Evolutionary conservation across 495 filamentous ascomycete genomes (phyloP).

Genomic region (Penicillium argentinense): DNA sequence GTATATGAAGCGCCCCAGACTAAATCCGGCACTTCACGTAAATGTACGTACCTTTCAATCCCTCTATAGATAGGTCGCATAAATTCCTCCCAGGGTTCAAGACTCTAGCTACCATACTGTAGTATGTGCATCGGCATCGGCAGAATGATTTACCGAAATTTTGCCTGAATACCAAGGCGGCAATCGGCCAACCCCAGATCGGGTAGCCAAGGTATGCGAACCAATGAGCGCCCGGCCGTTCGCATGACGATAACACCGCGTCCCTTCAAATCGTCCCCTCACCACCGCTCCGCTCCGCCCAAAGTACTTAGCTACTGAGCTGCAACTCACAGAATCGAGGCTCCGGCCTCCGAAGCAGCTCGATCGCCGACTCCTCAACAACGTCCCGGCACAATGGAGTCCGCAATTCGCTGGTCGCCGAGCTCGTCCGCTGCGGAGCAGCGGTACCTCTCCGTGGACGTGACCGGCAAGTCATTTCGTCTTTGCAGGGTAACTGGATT

Average conservation of each 20-base stretch:
- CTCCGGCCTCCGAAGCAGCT: slow-evolving; percentile 11
- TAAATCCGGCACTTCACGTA: too few species aligned
- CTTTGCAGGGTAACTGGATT: slow-evolving; percentile 71
- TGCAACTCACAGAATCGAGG: slow-evolving; percentile 4
- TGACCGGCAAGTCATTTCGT: slow-evolving; percentile 74
- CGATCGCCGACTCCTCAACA: background rate
- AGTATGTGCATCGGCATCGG: background rate
- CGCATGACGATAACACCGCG: slow-evolving; percentile 23
- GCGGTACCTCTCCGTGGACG: slow-evolving; percentile 82
- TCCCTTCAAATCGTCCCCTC: slow-evolving; percentile 15
- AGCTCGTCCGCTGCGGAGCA: slow-evolving; percentile 63
- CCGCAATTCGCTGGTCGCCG: slow-evolving; percentile 85
- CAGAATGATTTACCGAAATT: background rate
- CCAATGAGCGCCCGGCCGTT: slow-evolving; percentile 26
- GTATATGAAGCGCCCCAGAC: too few species aligned
- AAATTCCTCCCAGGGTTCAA: too few species aligned
- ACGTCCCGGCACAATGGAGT: slow-evolving; percentile 51
- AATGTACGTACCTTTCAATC: too few species aligned
- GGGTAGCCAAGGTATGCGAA: too few species aligned
- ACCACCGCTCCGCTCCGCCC: background rate
- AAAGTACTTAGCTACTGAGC: slow-evolving; percentile 5
- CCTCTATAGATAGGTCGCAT: too few species aligned
- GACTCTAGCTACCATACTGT: too few species aligned
- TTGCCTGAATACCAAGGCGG: slow-evolving; percentile 15
- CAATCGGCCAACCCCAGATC: slow-evolving; percentile 32